phyloP scores from a whole-genome alignment of 805 yeast species.

The Yarrowia divulgata region DNA sequence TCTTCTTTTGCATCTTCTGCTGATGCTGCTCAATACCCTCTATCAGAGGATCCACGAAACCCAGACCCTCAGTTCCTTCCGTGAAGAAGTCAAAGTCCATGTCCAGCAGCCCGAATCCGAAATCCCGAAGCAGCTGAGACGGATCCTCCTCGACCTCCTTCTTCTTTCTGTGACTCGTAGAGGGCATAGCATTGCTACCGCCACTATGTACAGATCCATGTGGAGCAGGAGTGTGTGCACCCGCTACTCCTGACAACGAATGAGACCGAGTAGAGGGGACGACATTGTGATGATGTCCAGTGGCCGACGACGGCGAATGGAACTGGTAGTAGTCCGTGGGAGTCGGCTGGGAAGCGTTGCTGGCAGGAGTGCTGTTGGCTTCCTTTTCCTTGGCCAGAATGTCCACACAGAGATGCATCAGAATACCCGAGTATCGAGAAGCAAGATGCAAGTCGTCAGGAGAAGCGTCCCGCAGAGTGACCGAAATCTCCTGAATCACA shows the following conservation, averaged over 20 bases:
- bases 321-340: conserved; percentile 39
- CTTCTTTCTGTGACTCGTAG: conserved; percentile 9
- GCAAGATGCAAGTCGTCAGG: conserved; percentile 90
- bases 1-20: conserved; percentile 39
- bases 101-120: conserved; percentile 41
- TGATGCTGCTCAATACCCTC: conserved; percentile 47
- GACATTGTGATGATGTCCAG: not conserved
- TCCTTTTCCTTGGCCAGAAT: conserved; percentile 55
- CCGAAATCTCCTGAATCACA: conserved; percentile 73
- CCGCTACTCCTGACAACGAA: conserved; percentile 29
- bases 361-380: conserved; percentile 37
- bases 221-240: conserved; percentile 12
- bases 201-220: not conserved
- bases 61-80: conserved; percentile 48
- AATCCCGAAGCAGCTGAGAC: conserved; percentile 25
- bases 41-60: conserved; percentile 47
- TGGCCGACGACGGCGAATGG: conserved; percentile 1
- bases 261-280: conserved; percentile 24
- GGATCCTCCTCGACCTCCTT: conserved; percentile 31
- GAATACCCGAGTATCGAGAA: conserved; percentile 61
- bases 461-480: conserved; percentile 77
- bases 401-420: conserved; percentile 67
- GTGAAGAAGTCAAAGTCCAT: conserved; percentile 47
- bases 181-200: not conserved
- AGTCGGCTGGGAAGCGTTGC: conserved; percentile 33